These are phyloP conservation scores for Betula pendula DNA, from an alignment of 306 rosid species.

Conservation along the genomic window DNA sequence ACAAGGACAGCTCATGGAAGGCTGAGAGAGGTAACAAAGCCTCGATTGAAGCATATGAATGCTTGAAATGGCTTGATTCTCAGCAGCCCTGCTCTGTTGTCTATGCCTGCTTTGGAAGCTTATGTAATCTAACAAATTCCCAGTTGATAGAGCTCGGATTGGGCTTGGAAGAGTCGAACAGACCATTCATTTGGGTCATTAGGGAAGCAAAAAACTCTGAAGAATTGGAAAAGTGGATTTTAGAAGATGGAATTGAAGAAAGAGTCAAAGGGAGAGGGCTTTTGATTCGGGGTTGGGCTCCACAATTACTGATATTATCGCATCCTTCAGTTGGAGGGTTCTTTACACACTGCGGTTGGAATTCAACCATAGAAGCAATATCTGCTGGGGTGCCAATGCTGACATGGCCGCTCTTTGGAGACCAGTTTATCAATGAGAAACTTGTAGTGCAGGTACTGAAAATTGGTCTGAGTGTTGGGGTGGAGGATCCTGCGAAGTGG, in stretches of 20 bases:
- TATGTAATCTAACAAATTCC: slow-evolving; percentile 10
- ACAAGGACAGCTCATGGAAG: slow-evolving; percentile 32
- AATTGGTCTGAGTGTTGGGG: slow-evolving; percentile 39
- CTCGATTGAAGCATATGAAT: slow-evolving; percentile 28
- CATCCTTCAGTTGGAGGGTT: slow-evolving; percentile 59
- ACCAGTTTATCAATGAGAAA: slow-evolving; percentile 48
- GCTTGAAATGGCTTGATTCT: slow-evolving; percentile 51
- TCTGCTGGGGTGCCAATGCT: slow-evolving; percentile 43
- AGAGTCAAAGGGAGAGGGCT: slow-evolving; percentile 34
- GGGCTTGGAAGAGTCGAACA: slow-evolving; percentile 37
- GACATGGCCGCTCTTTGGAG: slow-evolving; percentile 47
- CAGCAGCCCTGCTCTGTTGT: slow-evolving; percentile 38
- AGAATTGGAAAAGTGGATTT: slow-evolving; percentile 41
- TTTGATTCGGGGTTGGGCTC: slow-evolving; percentile 63
- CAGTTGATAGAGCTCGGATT: slow-evolving; percentile 40
- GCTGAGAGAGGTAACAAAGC: slow-evolving; percentile 49
- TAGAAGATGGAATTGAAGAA: slow-evolving; percentile 40
- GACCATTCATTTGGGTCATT: slow-evolving; percentile 41
- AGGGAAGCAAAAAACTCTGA: not conserved
- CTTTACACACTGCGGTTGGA: slow-evolving; percentile 69
- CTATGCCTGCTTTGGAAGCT: slow-evolving; percentile 55
- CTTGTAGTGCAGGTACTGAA: slow-evolving; percentile 26
- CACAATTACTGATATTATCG: slow-evolving; percentile 51
- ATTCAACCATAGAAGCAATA: slow-evolving; percentile 55
- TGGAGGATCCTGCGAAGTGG: slow-evolving; percentile 30